A percentile compares a stretch with the other conserved stretches of the same genome.
Evolutionary conservation across 169 alveolate species (phyloP).

Genomic region (Cryptosporidium tyzzeri): DNA sequence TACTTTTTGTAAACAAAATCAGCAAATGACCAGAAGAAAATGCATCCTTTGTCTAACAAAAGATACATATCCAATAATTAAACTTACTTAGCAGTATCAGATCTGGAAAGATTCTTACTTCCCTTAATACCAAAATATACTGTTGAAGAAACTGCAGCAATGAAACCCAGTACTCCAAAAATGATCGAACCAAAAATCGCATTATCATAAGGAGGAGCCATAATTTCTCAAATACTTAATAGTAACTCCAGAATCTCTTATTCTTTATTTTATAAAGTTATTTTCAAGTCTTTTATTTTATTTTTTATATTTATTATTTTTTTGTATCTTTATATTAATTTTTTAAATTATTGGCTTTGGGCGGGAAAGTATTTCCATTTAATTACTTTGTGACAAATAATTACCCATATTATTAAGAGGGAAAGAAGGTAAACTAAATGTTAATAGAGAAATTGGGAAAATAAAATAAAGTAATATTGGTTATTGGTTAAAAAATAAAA

Average conservation of each 20-base stretch:
- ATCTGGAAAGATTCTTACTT: constrained; percentile 60
- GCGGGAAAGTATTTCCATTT: constrained; percentile 14
- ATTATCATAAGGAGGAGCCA: constrained; percentile 73
- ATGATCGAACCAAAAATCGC: constrained; percentile 58
- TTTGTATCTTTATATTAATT: constrained; percentile 1
- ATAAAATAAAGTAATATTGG: not conserved
- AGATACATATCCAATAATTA: not conserved
- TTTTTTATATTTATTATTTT: not conserved
- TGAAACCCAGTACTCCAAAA: constrained; percentile 62
- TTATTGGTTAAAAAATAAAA: not conserved
- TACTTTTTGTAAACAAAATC: not conserved
- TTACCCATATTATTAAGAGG: not conserved
- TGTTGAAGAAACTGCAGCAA: constrained; percentile 64
- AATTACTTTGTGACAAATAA: not conserved
- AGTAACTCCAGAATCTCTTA: not conserved
- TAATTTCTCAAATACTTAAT: not conserved
- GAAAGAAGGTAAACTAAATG: not conserved
- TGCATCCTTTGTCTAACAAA: not conserved
- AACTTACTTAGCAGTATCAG: constrained; percentile 76
- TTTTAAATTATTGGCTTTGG: constrained; percentile 2
- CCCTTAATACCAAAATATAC: constrained; percentile 70
- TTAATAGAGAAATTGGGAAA: not conserved
- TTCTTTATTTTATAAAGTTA: not conserved
- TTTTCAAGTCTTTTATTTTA: not conserved
- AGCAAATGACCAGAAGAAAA: not conserved